phyloP scores from a whole-genome alignment of 202 grass and related monocot species.

The Panicum virgatum region DNA sequence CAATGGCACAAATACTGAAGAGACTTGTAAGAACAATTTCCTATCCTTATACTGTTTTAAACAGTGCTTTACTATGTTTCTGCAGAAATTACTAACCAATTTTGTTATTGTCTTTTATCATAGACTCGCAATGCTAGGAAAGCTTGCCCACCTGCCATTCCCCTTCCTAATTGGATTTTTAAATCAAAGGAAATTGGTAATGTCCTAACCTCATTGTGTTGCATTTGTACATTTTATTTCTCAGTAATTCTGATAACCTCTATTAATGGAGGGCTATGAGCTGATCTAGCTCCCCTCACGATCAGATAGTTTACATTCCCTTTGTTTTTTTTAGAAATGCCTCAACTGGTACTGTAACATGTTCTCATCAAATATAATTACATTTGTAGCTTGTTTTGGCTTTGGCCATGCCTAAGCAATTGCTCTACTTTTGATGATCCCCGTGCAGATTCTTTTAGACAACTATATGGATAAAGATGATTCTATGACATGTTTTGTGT shows the following conservation, averaged over 20 bases:
- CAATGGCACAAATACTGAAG: conserved; percentile 77
- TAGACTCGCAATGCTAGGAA: conserved; percentile 98
- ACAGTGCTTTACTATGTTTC: neutral
- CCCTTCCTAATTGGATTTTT: conserved; percentile 82
- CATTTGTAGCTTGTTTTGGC: neutral
- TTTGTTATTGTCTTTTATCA: conserved; percentile 30
- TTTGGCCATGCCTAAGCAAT: neutral
- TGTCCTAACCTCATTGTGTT: conserved; percentile 20
- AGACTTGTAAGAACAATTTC: conserved; percentile 63
- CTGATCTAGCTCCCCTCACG: neutral
- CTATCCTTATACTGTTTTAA: conserved; percentile 17
- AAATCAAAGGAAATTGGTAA: conserved; percentile 86
- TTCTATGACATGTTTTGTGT: neutral
- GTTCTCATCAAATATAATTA: neutral
- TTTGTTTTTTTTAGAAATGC: neutral
- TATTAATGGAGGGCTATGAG: neutral
- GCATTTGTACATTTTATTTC: conserved; percentile 8
- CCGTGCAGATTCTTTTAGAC: neutral
- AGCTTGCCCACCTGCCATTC: conserved; percentile 79
- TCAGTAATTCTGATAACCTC: neutral
- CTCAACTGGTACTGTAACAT: neutral
- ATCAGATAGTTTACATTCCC: neutral
- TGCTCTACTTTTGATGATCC: neutral
- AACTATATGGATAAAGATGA: neutral
- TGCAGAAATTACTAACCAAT: conserved; percentile 9